phyloP scores from a whole-genome alignment of 495 filamentous ascomycete species.

The Penicillium paxilli region DNA sequence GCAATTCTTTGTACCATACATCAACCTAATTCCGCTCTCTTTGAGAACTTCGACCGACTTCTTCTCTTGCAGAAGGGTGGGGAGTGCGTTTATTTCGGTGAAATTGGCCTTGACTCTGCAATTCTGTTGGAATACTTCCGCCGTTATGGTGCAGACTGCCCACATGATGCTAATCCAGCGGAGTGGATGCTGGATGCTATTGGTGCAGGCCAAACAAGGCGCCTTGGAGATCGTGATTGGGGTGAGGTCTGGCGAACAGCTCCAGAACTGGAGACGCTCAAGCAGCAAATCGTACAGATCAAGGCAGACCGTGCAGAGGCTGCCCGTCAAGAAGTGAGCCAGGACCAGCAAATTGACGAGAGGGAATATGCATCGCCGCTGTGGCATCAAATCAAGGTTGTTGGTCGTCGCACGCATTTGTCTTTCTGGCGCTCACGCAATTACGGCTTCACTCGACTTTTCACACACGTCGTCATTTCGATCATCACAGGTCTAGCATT shows the following conservation, averaged over 20 bases:
- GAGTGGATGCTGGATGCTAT: slow-evolving; percentile 90
- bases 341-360: slow-evolving; percentile 39
- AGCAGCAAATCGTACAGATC: slow-evolving; percentile 65
- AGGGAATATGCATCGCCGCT: slow-evolving; percentile 76
- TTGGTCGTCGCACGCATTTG: slow-evolving; percentile 62
- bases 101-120: slow-evolving; percentile 57
- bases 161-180: slow-evolving; percentile 68
- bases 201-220: slow-evolving; percentile 71
- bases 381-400: slow-evolving; percentile 67
- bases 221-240: slow-evolving; percentile 77
- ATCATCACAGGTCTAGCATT: slow-evolving; percentile 74
- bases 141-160: slow-evolving; percentile 47
- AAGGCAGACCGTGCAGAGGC: slow-evolving; percentile 58
- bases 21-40: slow-evolving; percentile 82
- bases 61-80: slow-evolving; percentile 66
- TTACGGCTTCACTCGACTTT: slow-evolving; percentile 75
- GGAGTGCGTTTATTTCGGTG: slow-evolving; percentile 65
- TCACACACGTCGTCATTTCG: slow-evolving; percentile 71
- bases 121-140: slow-evolving; percentile 53
- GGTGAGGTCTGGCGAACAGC: slow-evolving; percentile 74
- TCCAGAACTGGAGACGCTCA: slow-evolving; percentile 65
- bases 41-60: slow-evolving; percentile 75
- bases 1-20: slow-evolving; percentile 93
- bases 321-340: slow-evolving; percentile 23
- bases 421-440: slow-evolving; percentile 74